Conservation (phyloP, 352 stramenopile genomes). For the Albugo candida region DNA sequence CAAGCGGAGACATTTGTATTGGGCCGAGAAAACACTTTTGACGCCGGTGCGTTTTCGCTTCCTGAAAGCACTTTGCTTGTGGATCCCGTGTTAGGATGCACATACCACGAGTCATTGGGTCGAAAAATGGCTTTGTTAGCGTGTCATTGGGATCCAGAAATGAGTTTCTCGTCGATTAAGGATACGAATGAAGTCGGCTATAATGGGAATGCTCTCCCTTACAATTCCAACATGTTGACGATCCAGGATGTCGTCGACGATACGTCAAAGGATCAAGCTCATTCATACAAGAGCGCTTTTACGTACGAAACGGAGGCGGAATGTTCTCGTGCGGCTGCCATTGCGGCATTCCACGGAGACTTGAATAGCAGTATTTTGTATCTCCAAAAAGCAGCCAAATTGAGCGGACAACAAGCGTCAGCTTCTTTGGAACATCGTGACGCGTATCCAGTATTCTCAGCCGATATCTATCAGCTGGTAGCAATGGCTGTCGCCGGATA, state of each 20-base stretch:
- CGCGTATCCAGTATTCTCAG: conserved; percentile 18
- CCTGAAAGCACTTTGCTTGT: conserved; percentile 4
- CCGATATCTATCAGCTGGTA: conserved; percentile 73
- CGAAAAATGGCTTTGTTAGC: conserved; percentile 43
- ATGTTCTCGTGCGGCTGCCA: conserved; percentile 39
- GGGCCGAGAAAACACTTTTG: too few species aligned
- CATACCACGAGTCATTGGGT: conserved; percentile 54
- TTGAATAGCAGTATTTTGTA: conserved; percentile 39
- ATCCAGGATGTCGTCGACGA: too few species aligned
- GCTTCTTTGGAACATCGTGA: conserved; percentile 1
- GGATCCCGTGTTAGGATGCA: conserved; percentile 42
- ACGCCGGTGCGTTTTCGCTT: neutral
- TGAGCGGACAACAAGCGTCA: conserved; percentile 15
- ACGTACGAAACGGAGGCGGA: conserved; percentile 42
- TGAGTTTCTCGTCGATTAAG: conserved; percentile 15
- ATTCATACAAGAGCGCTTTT: neutral
- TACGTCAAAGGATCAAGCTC: neutral
- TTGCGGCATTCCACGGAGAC: conserved; percentile 74
- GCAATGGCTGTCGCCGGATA: conserved; percentile 77
- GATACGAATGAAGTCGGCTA: conserved; percentile 2
- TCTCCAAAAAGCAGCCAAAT: conserved; percentile 43
- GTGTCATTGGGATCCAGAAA: conserved; percentile 69
- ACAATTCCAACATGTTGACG: too few species aligned
- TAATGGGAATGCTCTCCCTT: conserved; percentile 13
- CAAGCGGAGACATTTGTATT: conserved; percentile 1